phyloP scores from a whole-genome alignment of 2,329 filamentous ascomycete genomes.

The Ascochyta rabiei region DNA sequence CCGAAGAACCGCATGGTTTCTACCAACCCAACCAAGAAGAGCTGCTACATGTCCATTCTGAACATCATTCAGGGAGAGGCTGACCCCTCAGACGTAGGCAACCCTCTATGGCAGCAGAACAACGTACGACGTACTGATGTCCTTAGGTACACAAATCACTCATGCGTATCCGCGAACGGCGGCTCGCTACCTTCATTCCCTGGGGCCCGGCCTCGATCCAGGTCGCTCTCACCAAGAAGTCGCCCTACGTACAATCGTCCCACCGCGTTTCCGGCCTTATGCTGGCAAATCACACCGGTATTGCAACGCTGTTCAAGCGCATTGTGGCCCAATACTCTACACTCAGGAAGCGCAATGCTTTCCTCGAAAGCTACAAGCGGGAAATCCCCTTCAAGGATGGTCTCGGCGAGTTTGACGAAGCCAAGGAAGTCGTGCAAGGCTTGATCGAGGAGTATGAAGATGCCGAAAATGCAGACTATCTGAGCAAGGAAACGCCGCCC shows the following conservation, averaged over 20 bases:
- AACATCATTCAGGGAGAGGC: conserved; percentile 99
- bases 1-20: conserved; percentile 99
- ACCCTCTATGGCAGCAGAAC: background rate
- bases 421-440: conserved; percentile 87
- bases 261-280: conserved; percentile 95
- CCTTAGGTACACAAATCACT: conserved; percentile 87
- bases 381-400: conserved; percentile 92
- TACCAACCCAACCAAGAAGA: conserved; percentile 92
- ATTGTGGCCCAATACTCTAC: conserved; percentile 92
- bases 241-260: conserved; percentile 91
- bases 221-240: conserved; percentile 94
- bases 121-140: conserved; percentile 13
- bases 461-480: conserved; percentile 86
- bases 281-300: conserved; percentile 97
- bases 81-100: conserved; percentile 82
- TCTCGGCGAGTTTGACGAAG: conserved; percentile 92
- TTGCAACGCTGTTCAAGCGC: conserved; percentile 94
- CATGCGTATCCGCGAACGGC: conserved; percentile 90
- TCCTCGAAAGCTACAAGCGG: conserved; percentile 95
- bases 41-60: conserved; percentile 97
- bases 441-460: conserved; percentile 95
- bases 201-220: conserved; percentile 99
- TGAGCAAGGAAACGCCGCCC: conserved; percentile 70
- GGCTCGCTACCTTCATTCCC: conserved; percentile 94
- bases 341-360: conserved; percentile 94